phyloP scores from a whole-genome alignment of 768 basidiomycete species.

The Antrodiella citrinella region DNA sequence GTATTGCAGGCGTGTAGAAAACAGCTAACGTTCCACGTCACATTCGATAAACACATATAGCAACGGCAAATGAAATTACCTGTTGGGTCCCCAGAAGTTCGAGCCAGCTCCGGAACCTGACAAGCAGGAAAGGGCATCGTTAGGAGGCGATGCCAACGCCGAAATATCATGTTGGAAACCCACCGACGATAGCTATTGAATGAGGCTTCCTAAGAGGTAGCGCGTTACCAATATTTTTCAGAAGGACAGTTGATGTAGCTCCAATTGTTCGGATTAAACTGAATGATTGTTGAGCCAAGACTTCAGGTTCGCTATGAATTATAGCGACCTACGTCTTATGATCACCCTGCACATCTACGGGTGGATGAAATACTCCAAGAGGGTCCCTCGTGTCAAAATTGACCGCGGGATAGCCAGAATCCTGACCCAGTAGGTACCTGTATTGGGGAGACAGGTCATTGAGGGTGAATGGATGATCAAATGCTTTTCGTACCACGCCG shows the following conservation, averaged over 20 bases:
- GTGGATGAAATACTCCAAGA: conserved; percentile 19
- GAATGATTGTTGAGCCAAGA: not conserved
- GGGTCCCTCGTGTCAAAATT: conserved; percentile 49
- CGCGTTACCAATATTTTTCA: conserved; percentile 45
- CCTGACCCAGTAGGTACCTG: conserved; percentile 48
- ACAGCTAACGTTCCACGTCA: not conserved
- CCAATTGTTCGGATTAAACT: conserved; percentile 47
- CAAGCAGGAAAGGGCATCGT: not conserved
- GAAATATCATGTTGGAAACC: conserved; percentile 5
- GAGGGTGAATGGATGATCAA: conserved; percentile 2
- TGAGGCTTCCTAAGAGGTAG: conserved; percentile 39
- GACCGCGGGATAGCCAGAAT: conserved; percentile 40
- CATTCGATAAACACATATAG: not conserved
- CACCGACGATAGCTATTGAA: conserved; percentile 50
- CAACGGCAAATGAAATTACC: conserved; percentile 21
- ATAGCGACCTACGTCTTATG: conserved; percentile 24
- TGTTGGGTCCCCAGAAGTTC: conserved; percentile 45
- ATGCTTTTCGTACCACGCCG: conserved; percentile 33
- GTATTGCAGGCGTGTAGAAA: conserved; percentile 39
- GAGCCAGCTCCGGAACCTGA: conserved; percentile 39
- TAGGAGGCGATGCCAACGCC: not conserved
- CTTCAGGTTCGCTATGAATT: conserved; percentile 27
- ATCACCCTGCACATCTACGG: conserved; percentile 32
- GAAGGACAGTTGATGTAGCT: conserved; percentile 51
- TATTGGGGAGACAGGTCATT: conserved; percentile 7